Base-by-base conservation (phyloP, 805 yeast genomes). In the Cyberlindnera subsufficiens region DNA sequence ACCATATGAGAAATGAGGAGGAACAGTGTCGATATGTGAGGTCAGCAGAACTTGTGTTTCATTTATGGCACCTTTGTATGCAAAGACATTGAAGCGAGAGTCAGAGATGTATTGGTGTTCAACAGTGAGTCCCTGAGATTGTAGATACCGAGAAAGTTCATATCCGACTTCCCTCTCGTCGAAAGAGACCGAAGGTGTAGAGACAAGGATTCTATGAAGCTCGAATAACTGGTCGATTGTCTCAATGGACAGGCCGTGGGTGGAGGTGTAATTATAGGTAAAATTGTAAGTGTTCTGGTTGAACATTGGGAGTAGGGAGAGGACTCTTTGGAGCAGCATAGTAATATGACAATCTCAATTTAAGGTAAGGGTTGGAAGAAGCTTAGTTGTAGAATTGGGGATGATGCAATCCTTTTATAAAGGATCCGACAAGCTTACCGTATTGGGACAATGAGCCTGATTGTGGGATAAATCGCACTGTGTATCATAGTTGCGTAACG, bases 21-120 rank as follows among this genome's bases (percentile, higher is more conserved):
- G 86, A 18, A 80, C 87, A 0, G 86, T 80, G 52, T 80, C 87
- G 27, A 79, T 72, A 52, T 80, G 87, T 4, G 82, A 73, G 2
- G 83, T 77, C 30, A 80, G 52, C 30, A 78, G 52, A 5, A 76
- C 71, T 39, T 56, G 63, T 10, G 78, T 70, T 44, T 72, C 58
- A 44, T 78, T 66, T 5, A 51, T 50, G 1, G 50, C 37, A 1
- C 83, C 84, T 9, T 62, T 44, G 50, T 76, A 80, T 5, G 83
- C 84, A 46, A 72, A 77, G 25, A 80, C 64, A 50, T 80, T 77
- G 52, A 57, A 55, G 30, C 81, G 64, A 6, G 53, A 51, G n/a
- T 50, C 54, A 17, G 60, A 54, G 13, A 70, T 61, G 14, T 60
- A 46, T 36, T 68, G 66, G 22, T 59, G 37, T 46, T 80, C 79